phyloP scores from a whole-genome alignment of 2,329 filamentous ascomycete species.

The Epichloe uncinata region DNA sequence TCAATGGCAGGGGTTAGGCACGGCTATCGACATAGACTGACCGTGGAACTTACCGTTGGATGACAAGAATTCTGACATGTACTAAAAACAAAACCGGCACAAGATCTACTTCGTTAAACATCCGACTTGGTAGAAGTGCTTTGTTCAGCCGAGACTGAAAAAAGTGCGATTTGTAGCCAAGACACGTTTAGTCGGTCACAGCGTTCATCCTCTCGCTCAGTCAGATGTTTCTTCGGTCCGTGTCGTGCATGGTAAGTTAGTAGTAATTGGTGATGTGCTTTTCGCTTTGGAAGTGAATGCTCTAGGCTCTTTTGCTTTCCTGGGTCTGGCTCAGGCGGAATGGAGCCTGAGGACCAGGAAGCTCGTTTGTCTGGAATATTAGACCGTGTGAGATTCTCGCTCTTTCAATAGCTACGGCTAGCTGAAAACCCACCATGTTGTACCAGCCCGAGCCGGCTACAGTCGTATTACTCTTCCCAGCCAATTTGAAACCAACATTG shows the following conservation, averaged over 20 bases:
- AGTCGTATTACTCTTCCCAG: conserved; percentile 53
- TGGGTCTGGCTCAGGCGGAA: not conserved
- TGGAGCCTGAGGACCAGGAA: not conserved
- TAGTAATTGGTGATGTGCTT: not conserved
- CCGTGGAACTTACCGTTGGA: not conserved
- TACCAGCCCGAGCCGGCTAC: conserved; percentile 74
- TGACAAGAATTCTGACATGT: not conserved
- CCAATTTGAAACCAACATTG: conserved; percentile 56
- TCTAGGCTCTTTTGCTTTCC: not conserved
- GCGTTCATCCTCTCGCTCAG: not conserved
- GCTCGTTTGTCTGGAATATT: not conserved
- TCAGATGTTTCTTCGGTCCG: not conserved
- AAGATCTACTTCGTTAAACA: not conserved
- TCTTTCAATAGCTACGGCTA: not conserved
- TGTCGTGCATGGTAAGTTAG: not conserved
- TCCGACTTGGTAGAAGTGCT: not conserved
- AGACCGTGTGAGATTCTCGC: not conserved
- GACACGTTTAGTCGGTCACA: not conserved
- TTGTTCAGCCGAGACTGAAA: not conserved
- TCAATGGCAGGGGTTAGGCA: not conserved
- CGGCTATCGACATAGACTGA: not conserved
- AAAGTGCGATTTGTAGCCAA: not conserved
- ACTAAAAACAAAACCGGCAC: not conserved
- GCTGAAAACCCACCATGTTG: conserved; percentile 51
- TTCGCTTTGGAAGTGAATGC: not conserved